Percentiles rank a stretch among this genome's conserved stretches.
Evolutionary conservation across 2,329 filamentous ascomycete genomes (phyloP).

Genomic region (Stemphylium vesicarium): DNA sequence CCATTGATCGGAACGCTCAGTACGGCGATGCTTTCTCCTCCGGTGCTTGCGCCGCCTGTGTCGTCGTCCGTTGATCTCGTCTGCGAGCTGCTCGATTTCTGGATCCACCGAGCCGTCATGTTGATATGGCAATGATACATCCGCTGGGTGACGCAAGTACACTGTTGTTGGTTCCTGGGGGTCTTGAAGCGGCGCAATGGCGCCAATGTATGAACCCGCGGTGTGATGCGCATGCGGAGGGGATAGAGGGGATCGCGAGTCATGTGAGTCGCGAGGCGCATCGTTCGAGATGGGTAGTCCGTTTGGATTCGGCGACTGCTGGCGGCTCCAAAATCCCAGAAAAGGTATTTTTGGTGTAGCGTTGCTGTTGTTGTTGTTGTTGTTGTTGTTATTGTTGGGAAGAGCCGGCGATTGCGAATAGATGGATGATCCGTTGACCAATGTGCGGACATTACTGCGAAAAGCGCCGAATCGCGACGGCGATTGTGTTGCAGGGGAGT

Average conservation of each 20-base stretch:
- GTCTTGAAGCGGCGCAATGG: constrained; percentile 36
- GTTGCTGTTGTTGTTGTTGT: constrained; percentile 30
- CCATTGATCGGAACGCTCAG: constrained; percentile 32
- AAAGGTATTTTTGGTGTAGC: constrained; percentile 45
- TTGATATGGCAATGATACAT: constrained; percentile 31
- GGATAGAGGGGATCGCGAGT: constrained; percentile 38
- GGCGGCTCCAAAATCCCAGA: constrained; percentile 41
- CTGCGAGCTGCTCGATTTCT: constrained; percentile 57
- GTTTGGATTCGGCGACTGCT: constrained; percentile 32
- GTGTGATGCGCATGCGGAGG: constrained; percentile 36
- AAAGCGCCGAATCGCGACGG: constrained; percentile 29
- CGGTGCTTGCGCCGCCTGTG: constrained; percentile 43
- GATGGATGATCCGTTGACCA: constrained; percentile 46
- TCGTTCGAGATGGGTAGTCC: constrained; percentile 24
- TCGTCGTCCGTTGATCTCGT: constrained; percentile 51
- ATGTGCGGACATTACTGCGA: constrained; percentile 33
- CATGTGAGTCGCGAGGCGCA: constrained; percentile 31
- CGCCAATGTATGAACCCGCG: constrained; percentile 43
- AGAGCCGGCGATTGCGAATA: constrained; percentile 45
- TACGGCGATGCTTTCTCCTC: constrained; percentile 36
- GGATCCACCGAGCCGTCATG: constrained; percentile 55
- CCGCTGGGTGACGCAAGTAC: constrained; percentile 43
- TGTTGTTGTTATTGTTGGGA: constrained; percentile 30
- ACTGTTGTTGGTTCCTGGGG: constrained; percentile 27
- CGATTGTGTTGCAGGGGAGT: constrained; percentile 26